Conservation (phyloP, 2,329 filamentous ascomycete species). For the Monosporascus sp. region DNA sequence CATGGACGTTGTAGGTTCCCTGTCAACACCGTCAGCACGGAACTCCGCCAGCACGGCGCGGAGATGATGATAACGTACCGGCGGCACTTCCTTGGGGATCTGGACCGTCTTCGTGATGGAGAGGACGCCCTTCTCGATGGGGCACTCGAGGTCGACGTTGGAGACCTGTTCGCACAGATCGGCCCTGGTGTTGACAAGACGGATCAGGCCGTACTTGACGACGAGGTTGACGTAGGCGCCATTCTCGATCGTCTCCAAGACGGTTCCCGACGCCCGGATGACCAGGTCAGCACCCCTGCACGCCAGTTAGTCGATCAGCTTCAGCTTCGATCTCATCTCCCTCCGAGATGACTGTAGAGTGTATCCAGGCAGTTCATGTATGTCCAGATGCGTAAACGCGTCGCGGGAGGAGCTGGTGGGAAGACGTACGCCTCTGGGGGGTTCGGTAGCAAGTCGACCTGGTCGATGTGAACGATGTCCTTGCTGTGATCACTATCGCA, state of each 20-base stretch:
- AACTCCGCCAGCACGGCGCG: background rate
- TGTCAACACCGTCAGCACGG: conserved; percentile 30
- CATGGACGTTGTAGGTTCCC: conserved; percentile 86
- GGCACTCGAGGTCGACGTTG: conserved; percentile 86
- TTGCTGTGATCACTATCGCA: conserved; percentile 61
- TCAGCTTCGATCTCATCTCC: no score
- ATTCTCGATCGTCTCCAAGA: conserved; percentile 65
- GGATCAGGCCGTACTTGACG: conserved; percentile 94
- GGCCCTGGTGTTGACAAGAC: conserved; percentile 71
- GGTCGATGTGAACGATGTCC: conserved; percentile 70
- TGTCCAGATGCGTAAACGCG: background rate
- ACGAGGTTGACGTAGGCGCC: conserved; percentile 77
- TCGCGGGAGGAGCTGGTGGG: background rate
- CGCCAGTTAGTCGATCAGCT: conserved; percentile 14
- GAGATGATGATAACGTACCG: conserved; percentile 53
- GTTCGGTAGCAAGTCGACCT: conserved; percentile 78
- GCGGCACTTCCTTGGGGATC: conserved; percentile 80
- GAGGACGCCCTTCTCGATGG: conserved; percentile 73
- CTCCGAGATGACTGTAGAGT: no score
- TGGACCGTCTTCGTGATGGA: conserved; percentile 75
- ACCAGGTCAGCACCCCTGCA: conserved; percentile 68
- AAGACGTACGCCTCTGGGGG: conserved; percentile 74
- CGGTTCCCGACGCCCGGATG: conserved; percentile 73
- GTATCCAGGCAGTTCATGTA: no score
- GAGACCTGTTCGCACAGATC: conserved; percentile 85